Evolutionary conservation across 768 basidiomycete genomes (phyloP), one percentile per base, ranked within the genome.

Genomic region (Xerocomus brunneocitrinus): DNA sequence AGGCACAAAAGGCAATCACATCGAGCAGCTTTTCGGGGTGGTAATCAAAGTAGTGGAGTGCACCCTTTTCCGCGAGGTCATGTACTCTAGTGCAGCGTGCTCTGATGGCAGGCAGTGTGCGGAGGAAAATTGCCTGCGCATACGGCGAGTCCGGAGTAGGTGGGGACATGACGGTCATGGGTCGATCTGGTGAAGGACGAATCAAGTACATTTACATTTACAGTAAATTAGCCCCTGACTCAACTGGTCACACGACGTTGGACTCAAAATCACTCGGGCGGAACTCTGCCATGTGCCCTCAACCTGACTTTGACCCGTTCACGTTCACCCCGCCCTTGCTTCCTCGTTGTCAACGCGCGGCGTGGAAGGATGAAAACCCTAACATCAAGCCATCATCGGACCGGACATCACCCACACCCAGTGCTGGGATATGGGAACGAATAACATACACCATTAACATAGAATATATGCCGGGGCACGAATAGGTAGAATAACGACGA

Each of bases 91-190:
- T 66, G 69, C 93, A 98, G 40, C 91, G 80, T 61, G 94, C 87
- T 43, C 95, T 82, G 61, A 98, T 92, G n/a, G 93, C 82, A 14
- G 91, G 88, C 3, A 97, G 77, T 0, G 90, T 92, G 31, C 87
- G 85, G 41, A 97, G 81, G 64, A 94, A 95, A 5, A 71, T 73
- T 25, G 84, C 82, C 36, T 57, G 62, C 38, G 42, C 57, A 47
- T 43, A 58, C 42, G 61, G 53, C 32, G 58, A 53, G 42, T 62
- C 48, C 27, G 31, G 35, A 39, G 36, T 53, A 39, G 34, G 19
- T 19, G 1, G 50, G 36, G 39, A 32, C 34, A 57, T 50, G 13
- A 13, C 7, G 49, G 38, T 41, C 46, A 41, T 43, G n/a, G 41
- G 44, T 53, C 46, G 49, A 53, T 47, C 38, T 46, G 16, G 25